Evolutionary conservation across 495 filamentous ascomycete species (phyloP), one percentile per base, ranked within the genome.

Genomic region (Tirmania nivea): DNA sequence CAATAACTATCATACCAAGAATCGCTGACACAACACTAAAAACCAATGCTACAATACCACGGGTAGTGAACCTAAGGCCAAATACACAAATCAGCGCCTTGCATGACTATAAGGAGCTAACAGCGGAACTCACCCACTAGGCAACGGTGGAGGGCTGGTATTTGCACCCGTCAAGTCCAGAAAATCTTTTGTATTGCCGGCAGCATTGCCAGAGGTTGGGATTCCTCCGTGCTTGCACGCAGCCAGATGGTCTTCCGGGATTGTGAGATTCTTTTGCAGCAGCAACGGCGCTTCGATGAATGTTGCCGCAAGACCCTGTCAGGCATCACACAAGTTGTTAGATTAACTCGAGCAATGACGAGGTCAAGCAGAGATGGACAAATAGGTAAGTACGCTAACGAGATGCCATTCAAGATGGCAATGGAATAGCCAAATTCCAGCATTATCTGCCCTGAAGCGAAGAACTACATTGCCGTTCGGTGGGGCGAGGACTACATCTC

Each of bases 371-470:
- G 21, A 52, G 20, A 51, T 31, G 20, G 51, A 8, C 25, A 31
- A 31, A 31, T 31, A 7, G 25, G 25, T 31, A 31, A 5, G 34
- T 37, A 20, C n/a, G 51, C 16, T 52, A 16, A 25, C 48, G 34
- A 64, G 49, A 52, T 64, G 61, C 50, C 56, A 55, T 48, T 34
- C 31, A 31, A 51, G 45, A 8, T 74, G 73, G 62, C 79, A 82
- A 60, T 83, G 79, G 60, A 81, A 79, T 21, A 82, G 63, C 79
- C 79, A 82, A 45, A 83, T 65, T 25, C 76, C 86, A 16, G 85
- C 81, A 62, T 93, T 92, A 54, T 73, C 74, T 2, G 78, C 78
- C 19, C 70, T 67, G 64, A 85, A 85, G 3, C 80, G 69, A n/a
- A 84, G 57, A 11, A 82, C 78, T n/a, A 80, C 69, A 56, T 78